phyloP scores from a whole-genome alignment of 2,329 filamentous ascomycete species.

The Aureobasidium sp. region DNA sequence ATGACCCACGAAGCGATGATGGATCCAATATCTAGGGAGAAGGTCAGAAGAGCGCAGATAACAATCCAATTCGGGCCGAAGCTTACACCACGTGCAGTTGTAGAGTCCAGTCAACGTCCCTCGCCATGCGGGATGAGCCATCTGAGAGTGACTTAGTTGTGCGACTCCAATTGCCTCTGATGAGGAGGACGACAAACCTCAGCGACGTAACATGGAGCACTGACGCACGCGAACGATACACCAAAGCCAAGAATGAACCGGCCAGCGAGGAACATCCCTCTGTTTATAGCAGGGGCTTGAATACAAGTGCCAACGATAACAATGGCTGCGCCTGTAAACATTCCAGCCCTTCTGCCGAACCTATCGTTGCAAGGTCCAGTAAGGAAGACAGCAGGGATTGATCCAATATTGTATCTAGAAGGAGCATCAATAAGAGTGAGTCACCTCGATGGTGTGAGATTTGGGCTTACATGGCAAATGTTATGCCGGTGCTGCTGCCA shows the following conservation, averaged over 20 bases:
- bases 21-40: constrained; percentile 35
- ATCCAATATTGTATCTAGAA: constrained; percentile 34
- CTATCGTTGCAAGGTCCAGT: constrained; percentile 9
- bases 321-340: constrained; percentile 56
- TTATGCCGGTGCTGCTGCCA: constrained; percentile 36
- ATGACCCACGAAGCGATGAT: constrained; percentile 50
- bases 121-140: constrained; percentile 55
- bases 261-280: constrained; percentile 52
- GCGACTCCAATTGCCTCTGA: background rate
- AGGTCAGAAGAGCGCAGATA: background rate
- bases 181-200: background rate
- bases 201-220: constrained; percentile 57
- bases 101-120: constrained; percentile 55
- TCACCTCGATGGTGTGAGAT: constrained; percentile 29
- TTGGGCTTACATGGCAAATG: constrained; percentile 45
- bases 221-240: constrained; percentile 52
- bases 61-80: constrained; percentile 17
- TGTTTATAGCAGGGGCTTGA: constrained; percentile 41
- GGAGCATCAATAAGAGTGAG: background rate
- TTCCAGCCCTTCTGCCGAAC: constrained; percentile 29
- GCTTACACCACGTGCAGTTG: constrained; percentile 14
- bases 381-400: constrained; percentile 37
- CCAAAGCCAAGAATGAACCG: constrained; percentile 58
- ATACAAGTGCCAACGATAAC: constrained; percentile 49
- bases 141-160: constrained; percentile 31